These are phyloP conservation scores for Rehmannia glutinosa DNA, from an alignment of 257 asterid species.

Conservation along the genomic window DNA sequence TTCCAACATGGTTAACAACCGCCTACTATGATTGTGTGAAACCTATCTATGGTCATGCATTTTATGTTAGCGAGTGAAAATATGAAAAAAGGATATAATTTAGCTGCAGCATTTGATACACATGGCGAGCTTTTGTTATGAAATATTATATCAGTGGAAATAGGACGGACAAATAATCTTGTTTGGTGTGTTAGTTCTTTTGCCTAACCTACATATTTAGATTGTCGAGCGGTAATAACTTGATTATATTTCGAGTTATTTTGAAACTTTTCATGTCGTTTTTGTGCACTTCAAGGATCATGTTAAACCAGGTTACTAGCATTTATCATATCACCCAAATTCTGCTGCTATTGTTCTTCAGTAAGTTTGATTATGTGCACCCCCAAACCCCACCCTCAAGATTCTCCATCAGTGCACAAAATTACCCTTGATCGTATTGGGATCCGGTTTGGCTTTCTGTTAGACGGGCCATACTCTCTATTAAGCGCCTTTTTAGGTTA, in stretches of 20 bases:
- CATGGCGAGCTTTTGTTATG: background rate
- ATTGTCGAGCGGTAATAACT: too few species aligned
- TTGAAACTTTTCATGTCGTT: background rate
- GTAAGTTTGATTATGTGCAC: too few species aligned
- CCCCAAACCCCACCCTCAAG: too few species aligned
- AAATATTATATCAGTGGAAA: background rate
- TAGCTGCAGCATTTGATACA: background rate
- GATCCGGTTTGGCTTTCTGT: too few species aligned
- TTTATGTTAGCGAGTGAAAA: background rate
- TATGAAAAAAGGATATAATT: background rate
- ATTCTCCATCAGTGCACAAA: too few species aligned
- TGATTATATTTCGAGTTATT: background rate
- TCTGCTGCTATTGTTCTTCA: background rate
- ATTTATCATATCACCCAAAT: background rate
- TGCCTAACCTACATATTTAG: background rate
- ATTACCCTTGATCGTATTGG: too few species aligned
- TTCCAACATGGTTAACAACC: background rate
- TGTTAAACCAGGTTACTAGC: background rate
- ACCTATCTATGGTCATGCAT: background rate
- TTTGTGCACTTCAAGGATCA: background rate
- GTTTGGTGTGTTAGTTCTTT: background rate
- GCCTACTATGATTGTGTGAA: too few species aligned
- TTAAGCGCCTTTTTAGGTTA: too few species aligned
- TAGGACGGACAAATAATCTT: background rate
- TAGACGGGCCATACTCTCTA: too few species aligned